Percentiles rank a stretch among this genome's conserved stretches.
phyloP scores from a whole-genome alignment of 1,284 basidiomycete genomes.

The Ustilago shanxiensis region DNA sequence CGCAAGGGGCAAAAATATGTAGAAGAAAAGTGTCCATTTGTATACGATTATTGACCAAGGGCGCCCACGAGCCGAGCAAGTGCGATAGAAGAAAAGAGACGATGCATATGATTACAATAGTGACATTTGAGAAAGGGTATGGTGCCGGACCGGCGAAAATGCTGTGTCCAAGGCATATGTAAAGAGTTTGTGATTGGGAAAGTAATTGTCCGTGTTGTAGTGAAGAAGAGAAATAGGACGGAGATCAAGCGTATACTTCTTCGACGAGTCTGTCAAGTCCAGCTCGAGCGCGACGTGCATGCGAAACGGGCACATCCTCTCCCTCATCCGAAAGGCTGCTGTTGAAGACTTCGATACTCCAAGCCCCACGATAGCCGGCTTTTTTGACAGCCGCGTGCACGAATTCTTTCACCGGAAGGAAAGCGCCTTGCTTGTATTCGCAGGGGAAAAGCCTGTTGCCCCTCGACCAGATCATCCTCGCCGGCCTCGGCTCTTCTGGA shows the following conservation, averaged over 20 bases:
- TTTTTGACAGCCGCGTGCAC: constrained; percentile 60
- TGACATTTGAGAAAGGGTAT: not conserved
- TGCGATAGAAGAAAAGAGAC: not conserved
- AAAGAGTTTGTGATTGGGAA: not conserved
- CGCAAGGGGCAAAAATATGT: not conserved
- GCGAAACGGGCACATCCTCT: constrained; percentile 53
- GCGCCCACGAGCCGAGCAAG: constrained; percentile 2
- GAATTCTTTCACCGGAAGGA: constrained; percentile 69
- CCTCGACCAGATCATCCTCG: constrained; percentile 70
- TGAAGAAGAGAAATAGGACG: too few species aligned
- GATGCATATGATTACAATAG: constrained; percentile 1
- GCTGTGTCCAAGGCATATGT: not conserved
- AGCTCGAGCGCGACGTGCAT: constrained; percentile 61
- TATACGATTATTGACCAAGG: not conserved
- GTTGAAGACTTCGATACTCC: constrained; percentile 71
- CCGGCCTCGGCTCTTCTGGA: constrained; percentile 65
- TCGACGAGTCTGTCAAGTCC: constrained; percentile 48
- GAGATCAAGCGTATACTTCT: constrained; percentile 30
- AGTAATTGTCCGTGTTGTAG: constrained; percentile 2
- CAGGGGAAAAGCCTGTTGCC: constrained; percentile 69
- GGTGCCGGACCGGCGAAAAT: constrained; percentile 2
- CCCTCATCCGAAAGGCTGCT: constrained; percentile 56
- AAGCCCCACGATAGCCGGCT: constrained; percentile 69
- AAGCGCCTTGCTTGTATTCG: constrained; percentile 68
- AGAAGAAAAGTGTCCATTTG: constrained; percentile 13